Evolutionary conservation across 1,284 basidiomycete genomes (phyloP).

Genomic region (Malassezia equina): DNA sequence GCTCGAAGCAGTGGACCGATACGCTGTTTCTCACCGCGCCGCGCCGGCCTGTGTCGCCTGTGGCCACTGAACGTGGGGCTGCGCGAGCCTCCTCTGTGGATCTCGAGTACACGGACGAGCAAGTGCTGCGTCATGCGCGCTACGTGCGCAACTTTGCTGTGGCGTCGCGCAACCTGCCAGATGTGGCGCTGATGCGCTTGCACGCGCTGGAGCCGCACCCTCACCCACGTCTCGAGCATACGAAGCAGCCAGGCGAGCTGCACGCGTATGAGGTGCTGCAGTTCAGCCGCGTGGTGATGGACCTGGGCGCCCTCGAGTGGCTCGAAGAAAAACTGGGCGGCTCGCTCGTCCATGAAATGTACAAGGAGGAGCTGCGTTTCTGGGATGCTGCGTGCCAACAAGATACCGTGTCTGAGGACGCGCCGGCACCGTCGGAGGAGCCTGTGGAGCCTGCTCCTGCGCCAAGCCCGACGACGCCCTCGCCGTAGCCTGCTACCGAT

Average conservation of each 20-base stretch:
- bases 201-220: conserved; percentile 31
- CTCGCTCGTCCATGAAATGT: conserved; percentile 31
- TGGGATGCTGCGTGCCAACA: not conserved
- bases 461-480: not conserved
- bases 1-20: conserved; percentile 34
- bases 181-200: conserved; percentile 35
- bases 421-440: not conserved
- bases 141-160: conserved; percentile 32
- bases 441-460: not conserved
- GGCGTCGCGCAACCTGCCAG: conserved; percentile 35
- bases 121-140: conserved; percentile 26
- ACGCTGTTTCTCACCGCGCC: conserved; percentile 44
- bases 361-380: conserved; percentile 7
- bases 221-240: conserved; percentile 28
- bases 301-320: conserved; percentile 48
- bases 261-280: conserved; percentile 46
- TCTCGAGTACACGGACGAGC: conserved; percentile 31
- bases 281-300: conserved; percentile 32
- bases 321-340: conserved; percentile 47
- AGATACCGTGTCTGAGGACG: not conserved
- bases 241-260: conserved; percentile 44
- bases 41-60: conserved; percentile 22
- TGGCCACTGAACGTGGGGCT: conserved; percentile 14
- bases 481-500: conserved; percentile 8
- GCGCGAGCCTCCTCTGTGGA: conserved; percentile 32